phyloP scores from a whole-genome alignment of 1,284 basidiomycete species.

The Moniliophthora roreri region DNA sequence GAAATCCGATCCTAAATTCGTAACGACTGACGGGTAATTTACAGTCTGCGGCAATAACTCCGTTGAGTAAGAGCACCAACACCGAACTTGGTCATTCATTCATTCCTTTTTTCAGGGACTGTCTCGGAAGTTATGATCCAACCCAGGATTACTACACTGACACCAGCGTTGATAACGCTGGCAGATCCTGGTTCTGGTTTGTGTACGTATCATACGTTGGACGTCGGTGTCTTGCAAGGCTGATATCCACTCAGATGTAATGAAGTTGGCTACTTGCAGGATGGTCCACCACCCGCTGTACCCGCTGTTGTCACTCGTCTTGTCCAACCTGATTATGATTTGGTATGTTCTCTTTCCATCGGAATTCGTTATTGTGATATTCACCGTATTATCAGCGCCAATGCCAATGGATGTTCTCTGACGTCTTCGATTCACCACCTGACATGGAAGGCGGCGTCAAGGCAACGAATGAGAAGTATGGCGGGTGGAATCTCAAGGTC shows the following conservation, averaged over 20 bases:
- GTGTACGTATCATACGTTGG: constrained; percentile 33
- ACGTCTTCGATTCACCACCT: constrained; percentile 46
- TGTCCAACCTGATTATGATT: constrained; percentile 55
- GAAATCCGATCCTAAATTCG: background rate
- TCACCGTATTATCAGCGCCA: constrained; percentile 43
- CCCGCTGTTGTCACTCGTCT: constrained; percentile 61
- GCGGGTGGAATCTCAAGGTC: constrained; percentile 61
- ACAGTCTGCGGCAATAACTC: constrained; percentile 43
- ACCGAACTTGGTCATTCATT: background rate
- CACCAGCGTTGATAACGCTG: constrained; percentile 50
- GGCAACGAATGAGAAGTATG: constrained; percentile 49
- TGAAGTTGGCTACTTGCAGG: constrained; percentile 62
- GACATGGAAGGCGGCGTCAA: constrained; percentile 34
- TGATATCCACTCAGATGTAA: constrained; percentile 50
- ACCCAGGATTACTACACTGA: constrained; percentile 49
- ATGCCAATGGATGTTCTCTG: constrained; percentile 62
- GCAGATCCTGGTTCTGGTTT: constrained; percentile 63
- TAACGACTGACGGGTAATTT: background rate
- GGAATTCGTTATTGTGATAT: background rate
- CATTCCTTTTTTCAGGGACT: constrained; percentile 36
- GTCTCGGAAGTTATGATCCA: constrained; percentile 58
- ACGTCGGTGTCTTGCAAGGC: background rate
- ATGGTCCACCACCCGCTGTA: constrained; percentile 47
- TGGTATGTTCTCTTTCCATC: constrained; percentile 37
- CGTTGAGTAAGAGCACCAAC: constrained; percentile 36